A percentile compares a stretch with the other conserved stretches of the same genome.
Conservation (phyloP, 2,329 filamentous ascomycete genomes). For the Aspergillus quadrilineatus region DNA sequence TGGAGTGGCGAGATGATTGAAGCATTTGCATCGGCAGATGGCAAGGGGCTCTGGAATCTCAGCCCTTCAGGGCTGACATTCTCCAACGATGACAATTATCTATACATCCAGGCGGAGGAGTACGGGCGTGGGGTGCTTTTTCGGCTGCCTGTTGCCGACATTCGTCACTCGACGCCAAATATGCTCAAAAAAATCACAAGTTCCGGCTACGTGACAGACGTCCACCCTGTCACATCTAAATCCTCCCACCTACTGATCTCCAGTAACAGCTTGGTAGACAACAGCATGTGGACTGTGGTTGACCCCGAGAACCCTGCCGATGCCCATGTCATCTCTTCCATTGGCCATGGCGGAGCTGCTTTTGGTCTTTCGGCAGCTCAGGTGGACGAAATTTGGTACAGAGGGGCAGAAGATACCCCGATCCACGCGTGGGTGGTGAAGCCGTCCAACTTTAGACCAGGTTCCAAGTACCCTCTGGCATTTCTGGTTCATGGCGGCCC, state of each 20-base stretch:
- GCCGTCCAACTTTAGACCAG: constrained; percentile 46
- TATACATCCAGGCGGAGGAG: constrained; percentile 45
- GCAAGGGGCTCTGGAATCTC: constrained; percentile 42
- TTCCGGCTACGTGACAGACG: constrained; percentile 43
- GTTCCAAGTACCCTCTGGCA: constrained; percentile 53
- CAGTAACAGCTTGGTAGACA: constrained; percentile 46
- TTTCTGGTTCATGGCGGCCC: constrained; percentile 58
- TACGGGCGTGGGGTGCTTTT: constrained; percentile 45
- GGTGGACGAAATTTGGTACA: constrained; percentile 48
- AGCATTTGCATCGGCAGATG: constrained; percentile 38
- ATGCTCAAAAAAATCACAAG: constrained; percentile 40
- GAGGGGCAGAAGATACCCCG: constrained; percentile 44
- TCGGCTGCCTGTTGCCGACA: constrained; percentile 35
- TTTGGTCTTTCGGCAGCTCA: constrained; percentile 45
- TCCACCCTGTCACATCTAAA: constrained; percentile 34
- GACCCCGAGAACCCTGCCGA: constrained; percentile 34
- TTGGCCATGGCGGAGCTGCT: constrained; percentile 34
- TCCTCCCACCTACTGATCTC: constrained; percentile 43
- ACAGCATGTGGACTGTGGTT: constrained; percentile 44
- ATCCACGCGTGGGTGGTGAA: constrained; percentile 50
- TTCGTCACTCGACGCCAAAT: constrained; percentile 30
- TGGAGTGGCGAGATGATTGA: constrained; percentile 43
- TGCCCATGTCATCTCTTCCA: constrained; percentile 40
- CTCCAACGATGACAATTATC: constrained; percentile 41
- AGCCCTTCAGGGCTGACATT: constrained; percentile 45